Percentiles rank a stretch among this genome's conserved stretches.
Conservation (phyloP, 177 flowering plant genomes). For the Vitis hybrid region DNA sequence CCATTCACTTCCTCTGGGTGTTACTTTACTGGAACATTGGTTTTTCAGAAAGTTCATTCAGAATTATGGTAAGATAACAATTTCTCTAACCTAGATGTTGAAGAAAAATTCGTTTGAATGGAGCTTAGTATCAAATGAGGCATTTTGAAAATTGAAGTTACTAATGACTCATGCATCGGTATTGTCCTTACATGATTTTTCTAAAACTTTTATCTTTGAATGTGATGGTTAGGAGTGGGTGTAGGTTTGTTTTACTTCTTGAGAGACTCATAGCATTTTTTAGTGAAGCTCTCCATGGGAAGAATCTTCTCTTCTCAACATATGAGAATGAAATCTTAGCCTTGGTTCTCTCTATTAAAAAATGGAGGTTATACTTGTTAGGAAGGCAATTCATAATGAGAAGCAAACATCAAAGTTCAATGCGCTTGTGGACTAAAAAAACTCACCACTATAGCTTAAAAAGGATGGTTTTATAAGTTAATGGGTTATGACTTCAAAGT, state of each 20-base stretch:
- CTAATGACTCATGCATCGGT: neutral
- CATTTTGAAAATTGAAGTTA: neutral
- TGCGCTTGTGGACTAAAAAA: slow-evolving; percentile 1
- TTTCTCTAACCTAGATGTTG: neutral
- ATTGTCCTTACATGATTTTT: slow-evolving; percentile 9
- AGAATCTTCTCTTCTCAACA: neutral
- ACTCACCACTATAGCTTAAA: neutral
- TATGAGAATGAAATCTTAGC: slow-evolving; percentile 16
- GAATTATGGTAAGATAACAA: neutral
- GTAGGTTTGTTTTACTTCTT: slow-evolving; percentile 7
- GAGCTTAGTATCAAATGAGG: neutral
- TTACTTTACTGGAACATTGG: too few species aligned
- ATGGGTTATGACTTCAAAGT: slow-evolving; percentile 4
- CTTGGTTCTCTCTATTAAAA: neutral
- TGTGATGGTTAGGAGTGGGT: neutral
- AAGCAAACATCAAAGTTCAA: slow-evolving; percentile 3
- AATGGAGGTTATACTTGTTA: neutral
- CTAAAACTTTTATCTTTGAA: neutral
- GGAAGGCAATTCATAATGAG: neutral
- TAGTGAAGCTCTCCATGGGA: neutral
- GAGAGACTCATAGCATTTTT: neutral
- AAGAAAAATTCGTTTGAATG: neutral
- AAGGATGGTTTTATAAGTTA: slow-evolving; percentile 3
- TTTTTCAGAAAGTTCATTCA: neutral
- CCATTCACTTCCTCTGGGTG: too few species aligned